A percentile compares a stretch with the other conserved stretches of the same genome.
phyloP scores from a whole-genome alignment of 768 basidiomycete species.

The Lentinula boryana region DNA sequence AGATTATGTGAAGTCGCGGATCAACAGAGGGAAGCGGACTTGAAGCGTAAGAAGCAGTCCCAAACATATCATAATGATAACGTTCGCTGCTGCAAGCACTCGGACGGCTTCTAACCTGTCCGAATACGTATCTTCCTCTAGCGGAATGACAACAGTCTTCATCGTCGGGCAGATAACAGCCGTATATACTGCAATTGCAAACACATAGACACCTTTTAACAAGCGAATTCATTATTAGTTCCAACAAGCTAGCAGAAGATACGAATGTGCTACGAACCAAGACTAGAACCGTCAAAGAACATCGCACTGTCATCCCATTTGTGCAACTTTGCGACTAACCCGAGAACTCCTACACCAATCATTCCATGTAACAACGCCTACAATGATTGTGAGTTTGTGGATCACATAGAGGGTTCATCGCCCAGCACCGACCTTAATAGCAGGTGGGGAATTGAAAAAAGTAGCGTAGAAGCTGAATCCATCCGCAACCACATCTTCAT shows the following conservation, averaged over 20 bases:
- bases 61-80: constrained; percentile 70
- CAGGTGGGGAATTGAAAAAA: constrained; percentile 89
- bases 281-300: constrained; percentile 88
- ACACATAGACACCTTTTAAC: constrained; percentile 64
- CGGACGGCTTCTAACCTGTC: constrained; percentile 77
- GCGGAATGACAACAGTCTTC: constrained; percentile 65
- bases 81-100: constrained; percentile 81
- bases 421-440: constrained; percentile 68
- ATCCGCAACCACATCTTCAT: constrained; percentile 61
- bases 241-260: neutral
- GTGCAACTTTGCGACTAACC: constrained; percentile 73
- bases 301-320: constrained; percentile 90
- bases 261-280: constrained; percentile 49
- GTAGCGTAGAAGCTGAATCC: constrained; percentile 89
- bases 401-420: neutral
- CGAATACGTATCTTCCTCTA: constrained; percentile 46
- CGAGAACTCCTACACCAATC: constrained; percentile 70
- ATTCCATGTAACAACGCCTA: constrained; percentile 87
- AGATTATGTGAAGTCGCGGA: constrained; percentile 7
- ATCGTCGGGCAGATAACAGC: constrained; percentile 76
- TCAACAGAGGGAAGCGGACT: constrained; percentile 31
- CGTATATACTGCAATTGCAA: constrained; percentile 73
- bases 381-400: neutral
- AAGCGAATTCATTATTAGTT: constrained; percentile 4
- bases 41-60: constrained; percentile 64